These are phyloP conservation scores for Geosiphon pyriformis DNA, from an alignment of 192 early-diverging fungal genomes.

Conservation along the genomic window DNA sequence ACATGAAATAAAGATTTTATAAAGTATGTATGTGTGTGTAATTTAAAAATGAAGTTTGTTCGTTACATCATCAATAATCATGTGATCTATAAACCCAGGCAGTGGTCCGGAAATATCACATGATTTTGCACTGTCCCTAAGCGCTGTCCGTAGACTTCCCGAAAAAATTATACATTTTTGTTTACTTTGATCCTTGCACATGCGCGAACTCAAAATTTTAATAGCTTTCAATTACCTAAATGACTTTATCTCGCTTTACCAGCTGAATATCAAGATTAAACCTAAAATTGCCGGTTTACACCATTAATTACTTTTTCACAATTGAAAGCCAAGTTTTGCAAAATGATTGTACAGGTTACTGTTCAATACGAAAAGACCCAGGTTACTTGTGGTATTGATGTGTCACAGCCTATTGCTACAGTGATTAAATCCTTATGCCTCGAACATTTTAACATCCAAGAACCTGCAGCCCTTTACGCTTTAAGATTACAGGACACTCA, in stretches of 20 bases:
- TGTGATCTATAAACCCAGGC: background rate
- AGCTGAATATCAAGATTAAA: no score
- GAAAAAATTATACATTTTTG: no score
- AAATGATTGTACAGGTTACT: conserved; percentile 2
- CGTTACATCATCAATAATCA: background rate
- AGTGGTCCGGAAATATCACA: background rate
- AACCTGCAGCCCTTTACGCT: conserved; percentile 15
- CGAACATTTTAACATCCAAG: conserved; percentile 25
- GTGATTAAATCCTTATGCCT: conserved; percentile 20
- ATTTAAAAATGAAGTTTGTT: background rate
- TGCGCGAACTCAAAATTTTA: no score
- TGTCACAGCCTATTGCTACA: conserved; percentile 13
- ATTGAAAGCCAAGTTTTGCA: no score
- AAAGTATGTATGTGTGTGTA: background rate
- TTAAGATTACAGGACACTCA: conserved; percentile 19
- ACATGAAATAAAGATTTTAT: background rate
- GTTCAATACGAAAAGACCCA: conserved; percentile 8
- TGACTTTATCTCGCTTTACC: no score
- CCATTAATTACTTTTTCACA: no score
- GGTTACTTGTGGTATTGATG: conserved; percentile 16
- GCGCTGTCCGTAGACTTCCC: background rate
- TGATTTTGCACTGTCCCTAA: background rate
- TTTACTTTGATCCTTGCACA: no score
- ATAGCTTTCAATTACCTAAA: no score
- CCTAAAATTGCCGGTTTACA: no score